These are phyloP conservation scores for Mycena pura DNA, from an alignment of 768 basidiomycete species.

Conservation along the genomic window DNA sequence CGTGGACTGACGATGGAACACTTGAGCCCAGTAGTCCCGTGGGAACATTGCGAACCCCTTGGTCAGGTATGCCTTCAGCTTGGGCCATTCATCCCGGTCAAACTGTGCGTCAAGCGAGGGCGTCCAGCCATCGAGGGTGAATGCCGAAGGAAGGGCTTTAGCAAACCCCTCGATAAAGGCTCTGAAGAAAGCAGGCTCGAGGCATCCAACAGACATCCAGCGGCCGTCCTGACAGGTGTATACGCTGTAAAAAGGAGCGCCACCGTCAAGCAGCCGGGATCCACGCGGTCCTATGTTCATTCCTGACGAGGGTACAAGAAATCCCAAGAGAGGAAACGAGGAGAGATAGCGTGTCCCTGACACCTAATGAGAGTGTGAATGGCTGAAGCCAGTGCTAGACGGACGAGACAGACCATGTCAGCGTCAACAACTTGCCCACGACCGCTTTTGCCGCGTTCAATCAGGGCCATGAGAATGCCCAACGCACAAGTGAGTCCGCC, in stretches of 20 bases:
- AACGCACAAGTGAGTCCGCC: constrained; percentile 76
- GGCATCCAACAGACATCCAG: constrained; percentile 79
- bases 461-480: constrained; percentile 76
- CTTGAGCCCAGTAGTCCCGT: constrained; percentile 71
- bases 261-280: constrained; percentile 72
- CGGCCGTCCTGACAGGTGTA: constrained; percentile 76
- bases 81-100: constrained; percentile 61
- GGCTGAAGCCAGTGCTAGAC: not conserved
- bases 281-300: constrained; percentile 56
- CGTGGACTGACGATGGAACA: constrained; percentile 64
- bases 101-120: constrained; percentile 55
- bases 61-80: constrained; percentile 60
- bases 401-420: constrained; percentile 66
- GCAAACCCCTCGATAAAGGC: constrained; percentile 64
- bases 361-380: constrained; percentile 54
- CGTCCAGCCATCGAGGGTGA: constrained; percentile 59
- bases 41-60: constrained; percentile 66
- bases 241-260: constrained; percentile 78
- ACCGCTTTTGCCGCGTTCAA: constrained; percentile 70
- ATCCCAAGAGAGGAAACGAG: constrained; percentile 68
- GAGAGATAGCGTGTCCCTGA: constrained; percentile 82
- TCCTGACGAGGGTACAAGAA: constrained; percentile 39
- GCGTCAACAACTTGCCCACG: constrained; percentile 76
- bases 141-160: constrained; percentile 52
- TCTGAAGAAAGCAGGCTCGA: constrained; percentile 76